phyloP scores from a whole-genome alignment of 2,329 filamentous ascomycete species.

The Cercospora beticola region DNA sequence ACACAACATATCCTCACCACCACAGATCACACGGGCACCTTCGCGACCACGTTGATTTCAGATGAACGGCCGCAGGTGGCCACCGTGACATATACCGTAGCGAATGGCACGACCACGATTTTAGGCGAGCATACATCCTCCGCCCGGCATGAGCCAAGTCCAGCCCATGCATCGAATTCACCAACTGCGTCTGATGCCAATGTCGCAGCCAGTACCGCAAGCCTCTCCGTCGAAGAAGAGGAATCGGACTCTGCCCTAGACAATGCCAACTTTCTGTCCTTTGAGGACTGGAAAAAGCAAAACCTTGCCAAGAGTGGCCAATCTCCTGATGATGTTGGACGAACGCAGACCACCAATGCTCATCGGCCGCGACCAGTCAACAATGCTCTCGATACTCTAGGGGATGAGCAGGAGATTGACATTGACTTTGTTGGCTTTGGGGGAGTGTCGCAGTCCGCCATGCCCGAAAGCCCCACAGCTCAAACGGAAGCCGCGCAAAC shows the following conservation, averaged over 20 bases:
- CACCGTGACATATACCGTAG: not conserved
- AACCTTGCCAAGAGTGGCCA: slow-evolving; percentile 85
- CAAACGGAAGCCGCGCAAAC: slow-evolving; percentile 7
- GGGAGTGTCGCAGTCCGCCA: slow-evolving; percentile 30
- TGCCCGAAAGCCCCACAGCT: slow-evolving; percentile 8
- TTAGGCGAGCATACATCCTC: not conserved
- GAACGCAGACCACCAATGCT: slow-evolving; percentile 51
- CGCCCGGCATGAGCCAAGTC: not conserved
- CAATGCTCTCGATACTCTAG: slow-evolving; percentile 73
- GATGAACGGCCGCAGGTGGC: not conserved
- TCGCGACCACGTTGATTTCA: not conserved
- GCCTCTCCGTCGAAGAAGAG: slow-evolving; percentile 45
- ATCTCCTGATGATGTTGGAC: slow-evolving; percentile 66
- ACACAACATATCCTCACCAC: not conserved
- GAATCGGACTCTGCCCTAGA: slow-evolving; percentile 67
- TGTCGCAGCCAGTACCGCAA: not conserved
- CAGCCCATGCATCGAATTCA: not conserved
- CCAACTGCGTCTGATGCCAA: not conserved
- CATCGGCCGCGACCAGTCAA: slow-evolving; percentile 55
- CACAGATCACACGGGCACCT: not conserved
- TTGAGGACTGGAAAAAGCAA: slow-evolving; percentile 97
- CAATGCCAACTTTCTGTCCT: slow-evolving; percentile 85
- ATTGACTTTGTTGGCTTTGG: slow-evolving; percentile 67
- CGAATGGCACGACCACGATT: not conserved
- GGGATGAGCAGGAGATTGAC: slow-evolving; percentile 86